These are phyloP conservation scores for Talaromyces thailandensis DNA, from an alignment of 495 filamentous ascomycete genomes.

Conservation along the genomic window DNA sequence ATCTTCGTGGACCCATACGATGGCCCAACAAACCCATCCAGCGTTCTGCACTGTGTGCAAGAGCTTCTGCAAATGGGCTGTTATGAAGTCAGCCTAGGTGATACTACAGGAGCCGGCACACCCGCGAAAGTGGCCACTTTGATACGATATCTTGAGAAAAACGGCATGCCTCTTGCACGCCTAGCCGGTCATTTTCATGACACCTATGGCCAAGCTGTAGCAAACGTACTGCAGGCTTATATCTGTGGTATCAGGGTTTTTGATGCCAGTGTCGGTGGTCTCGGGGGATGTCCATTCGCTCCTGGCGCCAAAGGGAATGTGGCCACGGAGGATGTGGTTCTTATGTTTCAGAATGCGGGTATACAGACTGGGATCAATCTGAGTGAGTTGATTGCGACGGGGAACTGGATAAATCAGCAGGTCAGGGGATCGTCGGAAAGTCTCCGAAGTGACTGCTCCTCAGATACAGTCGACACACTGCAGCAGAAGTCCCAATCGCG, in stretches of 20 bases:
- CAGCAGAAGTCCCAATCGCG: constrained; percentile 15
- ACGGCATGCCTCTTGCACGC: constrained; percentile 15
- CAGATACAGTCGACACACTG: background rate
- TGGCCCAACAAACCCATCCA: constrained; percentile 18
- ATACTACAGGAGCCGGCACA: constrained; percentile 32
- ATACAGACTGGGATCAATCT: constrained; percentile 32
- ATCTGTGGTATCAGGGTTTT: constrained; percentile 30
- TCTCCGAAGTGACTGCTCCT: background rate
- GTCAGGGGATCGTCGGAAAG: constrained; percentile 8
- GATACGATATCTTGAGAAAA: constrained; percentile 16
- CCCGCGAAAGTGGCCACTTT: constrained; percentile 21
- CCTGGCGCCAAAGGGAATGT: constrained; percentile 39
- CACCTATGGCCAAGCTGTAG: constrained; percentile 33
- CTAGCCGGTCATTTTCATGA: constrained; percentile 41
- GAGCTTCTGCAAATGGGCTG: constrained; percentile 28
- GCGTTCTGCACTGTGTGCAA: constrained; percentile 23
- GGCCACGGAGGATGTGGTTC: constrained; percentile 31
- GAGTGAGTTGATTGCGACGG: constrained; percentile 19
- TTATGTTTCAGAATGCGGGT: constrained; percentile 30
- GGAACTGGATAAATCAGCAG: constrained; percentile 28
- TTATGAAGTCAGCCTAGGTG: constrained; percentile 37
- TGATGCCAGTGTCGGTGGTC: constrained; percentile 33
- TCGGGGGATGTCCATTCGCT: constrained; percentile 39
- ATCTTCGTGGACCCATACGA: constrained; percentile 35
- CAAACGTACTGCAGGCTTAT: constrained; percentile 36